Evolutionary conservation across 2,329 filamentous ascomycete species (phyloP).

Genomic region (Paramyrothecium roridum): DNA sequence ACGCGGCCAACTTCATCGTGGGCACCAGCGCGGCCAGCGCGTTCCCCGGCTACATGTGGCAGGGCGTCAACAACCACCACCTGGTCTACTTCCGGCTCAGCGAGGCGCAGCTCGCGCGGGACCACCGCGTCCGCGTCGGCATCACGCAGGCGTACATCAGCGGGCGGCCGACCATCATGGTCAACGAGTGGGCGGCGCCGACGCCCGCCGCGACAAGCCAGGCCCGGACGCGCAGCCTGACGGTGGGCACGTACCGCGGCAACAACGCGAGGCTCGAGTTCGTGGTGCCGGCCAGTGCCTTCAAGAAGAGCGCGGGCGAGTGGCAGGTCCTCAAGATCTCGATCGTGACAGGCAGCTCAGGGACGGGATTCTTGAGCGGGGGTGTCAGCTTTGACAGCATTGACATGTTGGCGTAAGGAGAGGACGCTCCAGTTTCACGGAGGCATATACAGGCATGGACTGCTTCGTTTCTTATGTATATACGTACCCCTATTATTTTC

Average conservation of each 20-base stretch:
- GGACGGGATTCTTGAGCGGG: conserved; percentile 20
- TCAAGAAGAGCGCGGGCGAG: conserved; percentile 19
- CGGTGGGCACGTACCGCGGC: conserved; percentile 26
- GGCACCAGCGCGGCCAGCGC: conserved; percentile 26
- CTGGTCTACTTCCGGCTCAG: conserved; percentile 34
- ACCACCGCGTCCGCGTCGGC: conserved; percentile 23
- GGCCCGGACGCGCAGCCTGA: conserved; percentile 25
- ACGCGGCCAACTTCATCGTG: conserved; percentile 28
- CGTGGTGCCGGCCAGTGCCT: conserved; percentile 20
- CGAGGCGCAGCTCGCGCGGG: conserved; percentile 19
- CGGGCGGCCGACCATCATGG: conserved; percentile 24
- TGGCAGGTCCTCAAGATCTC: conserved; percentile 25
- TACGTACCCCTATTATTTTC: background rate
- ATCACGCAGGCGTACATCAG: conserved; percentile 27
- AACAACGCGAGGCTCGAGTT: conserved; percentile 25
- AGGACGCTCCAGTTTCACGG: too few relatives aligned
- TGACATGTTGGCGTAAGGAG: conserved; percentile 15
- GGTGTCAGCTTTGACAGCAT: conserved; percentile 24
- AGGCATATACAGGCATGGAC: too few relatives aligned
- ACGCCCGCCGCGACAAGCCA: conserved; percentile 22
- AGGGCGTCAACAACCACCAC: conserved; percentile 36
- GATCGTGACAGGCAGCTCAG: conserved; percentile 22
- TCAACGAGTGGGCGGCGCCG: conserved; percentile 24
- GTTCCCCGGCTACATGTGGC: conserved; percentile 40
- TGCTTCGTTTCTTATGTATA: background rate